These are phyloP conservation scores for Lophiotrema nucula DNA, from an alignment of 495 filamentous ascomycete species.

Conservation along the genomic window DNA sequence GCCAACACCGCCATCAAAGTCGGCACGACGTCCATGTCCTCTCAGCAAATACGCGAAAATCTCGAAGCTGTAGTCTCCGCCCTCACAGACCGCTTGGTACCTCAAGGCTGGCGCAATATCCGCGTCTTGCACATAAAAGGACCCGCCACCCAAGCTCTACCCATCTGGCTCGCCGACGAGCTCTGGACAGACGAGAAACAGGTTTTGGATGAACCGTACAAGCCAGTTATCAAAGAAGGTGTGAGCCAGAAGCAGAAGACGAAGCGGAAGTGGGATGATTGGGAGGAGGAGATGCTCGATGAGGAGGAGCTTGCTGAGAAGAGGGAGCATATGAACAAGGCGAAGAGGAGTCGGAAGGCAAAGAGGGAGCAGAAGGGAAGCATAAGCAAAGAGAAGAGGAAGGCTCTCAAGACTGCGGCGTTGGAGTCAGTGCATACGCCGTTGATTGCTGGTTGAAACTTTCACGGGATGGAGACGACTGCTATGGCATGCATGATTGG, in stretches of 20 bases:
- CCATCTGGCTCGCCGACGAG: constrained; percentile 88
- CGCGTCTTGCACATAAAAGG: constrained; percentile 85
- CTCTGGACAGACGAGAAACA: constrained; percentile 82
- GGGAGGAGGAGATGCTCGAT: constrained; percentile 34
- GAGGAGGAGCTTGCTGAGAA: constrained; percentile 46
- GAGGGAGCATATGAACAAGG: constrained; percentile 38
- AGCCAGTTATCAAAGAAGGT: constrained; percentile 31
- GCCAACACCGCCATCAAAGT: constrained; percentile 43
- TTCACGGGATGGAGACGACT: too few species aligned
- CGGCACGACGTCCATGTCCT: constrained; percentile 67
- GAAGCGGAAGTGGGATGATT: constrained; percentile 40
- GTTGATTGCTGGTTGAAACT: constrained; percentile 26
- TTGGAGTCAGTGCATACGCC: constrained; percentile 28
- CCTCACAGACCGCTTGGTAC: constrained; percentile 72
- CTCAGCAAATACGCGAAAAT: constrained; percentile 77
- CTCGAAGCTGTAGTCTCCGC: constrained; percentile 65
- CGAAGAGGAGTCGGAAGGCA: constrained; percentile 52
- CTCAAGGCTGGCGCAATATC: constrained; percentile 82
- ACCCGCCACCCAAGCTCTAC: constrained; percentile 77
- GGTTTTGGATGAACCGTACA: constrained; percentile 61
- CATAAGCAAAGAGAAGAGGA: constrained; percentile 49
- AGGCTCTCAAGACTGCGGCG: constrained; percentile 50
- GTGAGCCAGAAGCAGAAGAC: constrained; percentile 40
- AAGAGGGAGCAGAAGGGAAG: constrained; percentile 42
- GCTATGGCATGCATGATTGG: not conserved